Conservation (phyloP, 2,329 filamentous ascomycete genomes). For the Verticillium klebahnii region DNA sequence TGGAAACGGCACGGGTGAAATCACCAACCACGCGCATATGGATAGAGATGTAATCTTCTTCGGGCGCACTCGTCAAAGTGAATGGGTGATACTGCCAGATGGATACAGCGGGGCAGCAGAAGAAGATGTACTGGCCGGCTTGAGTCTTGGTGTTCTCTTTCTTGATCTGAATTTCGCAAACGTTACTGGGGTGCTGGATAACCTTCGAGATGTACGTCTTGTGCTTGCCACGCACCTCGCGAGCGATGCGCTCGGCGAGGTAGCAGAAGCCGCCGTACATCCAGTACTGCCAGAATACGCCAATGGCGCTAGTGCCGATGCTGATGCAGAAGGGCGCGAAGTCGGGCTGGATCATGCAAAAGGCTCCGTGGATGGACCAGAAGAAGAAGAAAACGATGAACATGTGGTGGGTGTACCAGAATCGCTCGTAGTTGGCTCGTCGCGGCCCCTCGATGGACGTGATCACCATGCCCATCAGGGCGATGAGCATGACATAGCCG, state of each 20-base stretch:
- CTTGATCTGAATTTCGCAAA: slow-evolving; percentile 89
- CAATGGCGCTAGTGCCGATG: slow-evolving; percentile 59
- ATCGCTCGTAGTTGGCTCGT: slow-evolving; percentile 79
- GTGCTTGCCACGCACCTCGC: slow-evolving; percentile 74
- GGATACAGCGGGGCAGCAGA: slow-evolving; percentile 81
- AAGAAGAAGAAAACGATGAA: slow-evolving; percentile 87
- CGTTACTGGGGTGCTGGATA: slow-evolving; percentile 82
- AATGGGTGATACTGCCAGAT: slow-evolving; percentile 89
- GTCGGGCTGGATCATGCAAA: slow-evolving; percentile 87
- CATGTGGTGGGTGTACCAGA: slow-evolving; percentile 88
- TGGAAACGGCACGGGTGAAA: slow-evolving; percentile 68
- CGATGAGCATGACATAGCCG: slow-evolving; percentile 77
- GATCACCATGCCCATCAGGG: slow-evolving; percentile 71
- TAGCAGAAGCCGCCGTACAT: slow-evolving; percentile 80
- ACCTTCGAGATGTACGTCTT: slow-evolving; percentile 87
- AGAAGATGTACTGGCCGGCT: slow-evolving; percentile 83
- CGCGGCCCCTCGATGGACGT: slow-evolving; percentile 75
- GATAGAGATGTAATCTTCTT: slow-evolving; percentile 86
- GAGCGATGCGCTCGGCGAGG: slow-evolving; percentile 71
- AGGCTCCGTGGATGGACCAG: slow-evolving; percentile 85
- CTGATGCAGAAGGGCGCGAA: slow-evolving; percentile 73
- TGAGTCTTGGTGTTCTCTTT: slow-evolving; percentile 79
- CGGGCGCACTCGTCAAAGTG: slow-evolving; percentile 78
- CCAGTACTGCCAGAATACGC: slow-evolving; percentile 89
- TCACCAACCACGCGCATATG: slow-evolving; percentile 81